phyloP scores from a whole-genome alignment of 2,329 filamentous ascomycete genomes.

The Alternaria gaisen region DNA sequence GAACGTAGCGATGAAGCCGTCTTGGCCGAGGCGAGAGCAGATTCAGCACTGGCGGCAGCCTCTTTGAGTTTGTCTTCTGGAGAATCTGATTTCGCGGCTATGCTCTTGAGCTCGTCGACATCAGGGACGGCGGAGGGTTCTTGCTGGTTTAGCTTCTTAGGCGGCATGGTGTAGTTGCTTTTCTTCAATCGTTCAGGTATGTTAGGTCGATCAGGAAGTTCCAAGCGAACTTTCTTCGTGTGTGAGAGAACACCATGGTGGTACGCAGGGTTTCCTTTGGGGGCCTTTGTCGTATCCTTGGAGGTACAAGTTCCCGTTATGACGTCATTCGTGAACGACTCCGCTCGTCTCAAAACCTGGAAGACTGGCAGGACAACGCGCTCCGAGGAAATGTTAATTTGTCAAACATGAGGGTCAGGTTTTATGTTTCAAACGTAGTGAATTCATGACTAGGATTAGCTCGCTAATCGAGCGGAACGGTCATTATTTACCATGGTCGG shows the following conservation, averaged over 20 bases:
- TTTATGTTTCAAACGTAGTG: background rate
- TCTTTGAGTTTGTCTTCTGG: conserved; percentile 42
- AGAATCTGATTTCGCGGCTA: conserved; percentile 28
- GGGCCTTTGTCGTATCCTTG: background rate
- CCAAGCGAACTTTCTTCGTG: background rate
- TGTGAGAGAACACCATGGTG: conserved; percentile 4
- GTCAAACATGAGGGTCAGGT: background rate
- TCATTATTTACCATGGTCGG: background rate
- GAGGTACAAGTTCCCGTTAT: conserved; percentile 14
- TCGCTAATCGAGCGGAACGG: conserved; percentile 2
- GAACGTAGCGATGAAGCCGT: conserved; percentile 40
- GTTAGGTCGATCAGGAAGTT: conserved; percentile 1
- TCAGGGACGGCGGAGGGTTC: conserved; percentile 11
- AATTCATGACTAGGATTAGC: background rate
- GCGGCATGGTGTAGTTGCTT: conserved; percentile 15
- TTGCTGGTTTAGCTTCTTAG: conserved; percentile 25
- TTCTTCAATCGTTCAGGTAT: background rate
- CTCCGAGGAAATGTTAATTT: background rate
- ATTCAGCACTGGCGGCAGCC: conserved; percentile 41
- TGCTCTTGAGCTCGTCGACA: conserved; percentile 27
- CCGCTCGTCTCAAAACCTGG: conserved; percentile 27
- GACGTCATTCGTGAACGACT: conserved; percentile 32
- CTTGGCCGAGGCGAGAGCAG: conserved; percentile 38
- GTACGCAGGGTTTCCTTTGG: background rate
- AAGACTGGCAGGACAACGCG: conserved; percentile 16